Conservation (phyloP, 129 eudicot genomes). For the Gnaphalium uliginosum region DNA sequence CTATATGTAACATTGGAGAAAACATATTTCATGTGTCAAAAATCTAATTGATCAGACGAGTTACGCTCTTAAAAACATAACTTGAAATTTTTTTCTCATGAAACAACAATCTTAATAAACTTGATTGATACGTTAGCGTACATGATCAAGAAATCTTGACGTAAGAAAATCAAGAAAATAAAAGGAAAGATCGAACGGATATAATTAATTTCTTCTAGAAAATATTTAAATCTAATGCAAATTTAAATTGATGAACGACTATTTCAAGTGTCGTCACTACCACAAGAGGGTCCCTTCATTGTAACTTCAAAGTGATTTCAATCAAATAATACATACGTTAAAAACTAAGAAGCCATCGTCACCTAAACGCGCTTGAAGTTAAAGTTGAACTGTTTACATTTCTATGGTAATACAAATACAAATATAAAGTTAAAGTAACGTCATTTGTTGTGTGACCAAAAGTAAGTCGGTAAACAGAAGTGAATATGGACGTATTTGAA, state of each 20-base stretch:
- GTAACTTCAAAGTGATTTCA: slow-evolving; percentile 5
- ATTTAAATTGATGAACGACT: slow-evolving; percentile 4
- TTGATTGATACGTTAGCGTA: slow-evolving; percentile 11
- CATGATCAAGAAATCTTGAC: slow-evolving; percentile 8
- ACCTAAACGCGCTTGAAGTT: slow-evolving; percentile 16
- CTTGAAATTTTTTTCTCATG: neutral
- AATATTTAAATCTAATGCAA: neutral
- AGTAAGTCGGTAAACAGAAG: slow-evolving; percentile 17
- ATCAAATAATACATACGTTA: slow-evolving; percentile 2
- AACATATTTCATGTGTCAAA: neutral
- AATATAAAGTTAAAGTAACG: slow-evolving; percentile 4
- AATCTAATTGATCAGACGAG: neutral
- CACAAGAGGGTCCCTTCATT: slow-evolving; percentile 3
- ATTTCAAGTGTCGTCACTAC: slow-evolving; percentile 22
- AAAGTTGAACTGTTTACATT: neutral
- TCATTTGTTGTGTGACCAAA: slow-evolving; percentile 23
- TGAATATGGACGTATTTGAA: slow-evolving; percentile 6
- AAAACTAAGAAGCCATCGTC: slow-evolving; percentile 4
- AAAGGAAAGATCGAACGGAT: neutral
- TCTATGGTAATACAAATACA: neutral
- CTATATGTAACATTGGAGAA: neutral
- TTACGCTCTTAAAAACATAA: neutral
- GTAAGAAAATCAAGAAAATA: slow-evolving; percentile 11
- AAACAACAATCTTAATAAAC: slow-evolving; percentile 5
- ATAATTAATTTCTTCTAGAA: slow-evolving; percentile 13